A percentile compares a stretch with the other conserved stretches of the same genome.
phyloP scores from a whole-genome alignment of 257 asterid species.

The Gentiana macrophylla region DNA sequence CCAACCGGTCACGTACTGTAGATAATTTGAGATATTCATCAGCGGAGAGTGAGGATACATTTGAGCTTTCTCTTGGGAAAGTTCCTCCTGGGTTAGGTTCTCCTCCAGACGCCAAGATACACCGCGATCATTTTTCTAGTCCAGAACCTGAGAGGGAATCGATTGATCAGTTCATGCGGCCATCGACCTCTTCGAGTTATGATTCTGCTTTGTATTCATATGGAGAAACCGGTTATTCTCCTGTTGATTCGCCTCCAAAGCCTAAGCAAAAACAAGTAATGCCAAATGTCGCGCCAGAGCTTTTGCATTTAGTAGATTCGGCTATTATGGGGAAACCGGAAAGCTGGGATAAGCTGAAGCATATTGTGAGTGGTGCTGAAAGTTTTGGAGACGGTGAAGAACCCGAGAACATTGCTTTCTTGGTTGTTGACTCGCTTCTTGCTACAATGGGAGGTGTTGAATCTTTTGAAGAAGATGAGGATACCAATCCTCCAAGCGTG shows the following conservation, averaged over 20 bases:
- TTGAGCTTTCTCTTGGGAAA: constrained; percentile 43
- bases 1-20: constrained; percentile 27
- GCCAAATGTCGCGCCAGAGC: constrained; percentile 88
- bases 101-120: constrained; percentile 30
- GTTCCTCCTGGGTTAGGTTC: constrained; percentile 40
- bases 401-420: constrained; percentile 57
- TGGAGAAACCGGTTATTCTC: constrained; percentile 46
- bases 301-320: constrained; percentile 94
- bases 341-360: constrained; percentile 75
- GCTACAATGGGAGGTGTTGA: constrained; percentile 99
- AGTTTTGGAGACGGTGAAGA: constrained; percentile 68
- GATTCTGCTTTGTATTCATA: constrained; percentile 49
- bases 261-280: constrained; percentile 43
- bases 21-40: constrained; percentile 39
- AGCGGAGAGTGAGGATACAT: constrained; percentile 44
- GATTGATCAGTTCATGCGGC: constrained; percentile 20
- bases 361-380: constrained; percentile 79
- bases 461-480: constrained; percentile 90
- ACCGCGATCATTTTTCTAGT: constrained; percentile 39
- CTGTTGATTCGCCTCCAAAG: constrained; percentile 64
- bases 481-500: constrained; percentile 95
- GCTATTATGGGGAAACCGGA: constrained; percentile 99
- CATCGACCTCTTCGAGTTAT: constrained; percentile 45
- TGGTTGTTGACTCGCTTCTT: constrained; percentile 94
- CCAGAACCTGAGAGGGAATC: constrained; percentile 42